These are phyloP conservation scores for Luffa acutangula DNA, from an alignment of 306 rosid genomes.

Conservation along the genomic window DNA sequence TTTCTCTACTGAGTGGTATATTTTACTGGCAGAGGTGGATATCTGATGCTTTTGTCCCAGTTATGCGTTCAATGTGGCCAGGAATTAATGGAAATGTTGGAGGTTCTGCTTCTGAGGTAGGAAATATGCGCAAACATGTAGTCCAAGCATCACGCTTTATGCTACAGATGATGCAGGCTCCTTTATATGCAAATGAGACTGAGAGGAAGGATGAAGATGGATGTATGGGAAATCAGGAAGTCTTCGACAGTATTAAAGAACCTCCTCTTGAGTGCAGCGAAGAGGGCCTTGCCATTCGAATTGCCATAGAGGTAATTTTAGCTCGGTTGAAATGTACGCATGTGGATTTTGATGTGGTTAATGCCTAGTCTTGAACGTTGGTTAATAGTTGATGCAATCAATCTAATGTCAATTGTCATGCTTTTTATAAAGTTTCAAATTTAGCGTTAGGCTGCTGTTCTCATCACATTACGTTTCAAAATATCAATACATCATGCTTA, in stretches of 20 bases:
- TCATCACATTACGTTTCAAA: background rate
- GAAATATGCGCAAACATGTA: slow-evolving; percentile 80
- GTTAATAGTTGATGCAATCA: background rate
- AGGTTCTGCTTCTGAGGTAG: slow-evolving; percentile 44
- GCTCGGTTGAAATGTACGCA: background rate
- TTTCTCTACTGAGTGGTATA: background rate
- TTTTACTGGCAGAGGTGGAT: slow-evolving; percentile 47
- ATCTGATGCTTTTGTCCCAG: slow-evolving; percentile 68
- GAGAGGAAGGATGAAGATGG: slow-evolving; percentile 35
- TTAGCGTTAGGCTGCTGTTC: background rate
- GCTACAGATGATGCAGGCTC: slow-evolving; percentile 90
- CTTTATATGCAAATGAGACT: slow-evolving; percentile 43
- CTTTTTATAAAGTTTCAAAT: background rate
- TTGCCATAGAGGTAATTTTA: slow-evolving; percentile 69
- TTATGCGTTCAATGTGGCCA: slow-evolving; percentile 93
- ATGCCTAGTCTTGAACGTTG: background rate
- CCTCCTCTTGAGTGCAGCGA: slow-evolving; percentile 66
- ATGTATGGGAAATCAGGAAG: slow-evolving; percentile 32
- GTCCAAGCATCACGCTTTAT: slow-evolving; percentile 93
- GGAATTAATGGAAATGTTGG: slow-evolving; percentile 61
- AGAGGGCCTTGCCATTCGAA: slow-evolving; percentile 80
- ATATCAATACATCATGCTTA: background rate
- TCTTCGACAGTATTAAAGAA: slow-evolving; percentile 29
- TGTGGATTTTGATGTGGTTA: background rate
- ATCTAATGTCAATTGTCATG: background rate